Evolutionary conservation across 2,329 filamentous ascomycete genomes (phyloP).

Genomic region (Ascochyta lentis): DNA sequence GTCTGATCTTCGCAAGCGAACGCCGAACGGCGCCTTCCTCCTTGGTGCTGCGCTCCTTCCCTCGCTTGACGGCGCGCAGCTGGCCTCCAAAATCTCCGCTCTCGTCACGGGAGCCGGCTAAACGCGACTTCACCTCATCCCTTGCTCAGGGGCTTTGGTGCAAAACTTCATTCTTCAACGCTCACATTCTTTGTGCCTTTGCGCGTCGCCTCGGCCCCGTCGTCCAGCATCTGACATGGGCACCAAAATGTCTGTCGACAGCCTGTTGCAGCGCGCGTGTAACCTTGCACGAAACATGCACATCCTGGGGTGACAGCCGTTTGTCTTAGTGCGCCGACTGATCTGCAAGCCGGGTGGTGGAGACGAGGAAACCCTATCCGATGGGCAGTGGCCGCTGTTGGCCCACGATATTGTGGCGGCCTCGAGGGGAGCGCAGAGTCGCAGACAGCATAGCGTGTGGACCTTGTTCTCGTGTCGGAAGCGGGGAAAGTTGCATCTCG

Average conservation of each 20-base stretch:
- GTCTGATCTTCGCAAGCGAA: not conserved
- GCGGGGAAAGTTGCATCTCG: constrained; percentile 39
- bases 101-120: constrained; percentile 1
- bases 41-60: constrained; percentile 3
- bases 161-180: constrained; percentile 9
- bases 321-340: constrained; percentile 35
- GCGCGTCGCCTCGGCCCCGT: too few relatives aligned
- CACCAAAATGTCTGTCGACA: constrained; percentile 13
- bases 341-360: constrained; percentile 14
- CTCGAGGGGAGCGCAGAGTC: constrained; percentile 1
- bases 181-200: constrained; percentile 16
- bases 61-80: constrained; percentile 1
- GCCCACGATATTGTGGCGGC: constrained; percentile 6
- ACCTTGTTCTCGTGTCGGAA: constrained; percentile 2
- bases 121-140: constrained; percentile 3
- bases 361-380: constrained; percentile 7
- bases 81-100: constrained; percentile 2
- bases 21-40: constrained; percentile 13
- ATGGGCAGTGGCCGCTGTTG: not conserved
- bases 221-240: not conserved
- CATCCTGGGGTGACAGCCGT: constrained; percentile 43
- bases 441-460: not conserved
- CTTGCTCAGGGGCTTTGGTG: not conserved
- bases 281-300: constrained; percentile 37
- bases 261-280: constrained; percentile 16